Conservation (phyloP, 2,329 filamentous ascomycete species). For the Cryoendolithus antarcticus region DNA sequence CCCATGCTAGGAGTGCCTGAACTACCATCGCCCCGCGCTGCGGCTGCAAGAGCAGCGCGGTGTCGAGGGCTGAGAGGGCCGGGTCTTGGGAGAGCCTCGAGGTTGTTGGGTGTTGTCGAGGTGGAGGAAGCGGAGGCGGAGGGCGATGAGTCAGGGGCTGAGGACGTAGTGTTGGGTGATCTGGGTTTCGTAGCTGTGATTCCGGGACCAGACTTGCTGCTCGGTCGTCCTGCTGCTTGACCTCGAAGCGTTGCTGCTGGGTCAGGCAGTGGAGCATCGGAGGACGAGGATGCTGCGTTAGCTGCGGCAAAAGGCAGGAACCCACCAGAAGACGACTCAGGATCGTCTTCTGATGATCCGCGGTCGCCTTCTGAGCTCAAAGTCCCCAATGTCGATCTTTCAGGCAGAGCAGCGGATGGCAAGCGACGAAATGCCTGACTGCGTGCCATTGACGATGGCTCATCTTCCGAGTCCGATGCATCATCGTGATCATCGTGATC, state of each 20-base stretch:
- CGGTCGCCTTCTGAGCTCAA: slow-evolving; percentile 17
- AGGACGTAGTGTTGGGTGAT: slow-evolving; percentile 3
- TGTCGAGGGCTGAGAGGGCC: slow-evolving; percentile 39
- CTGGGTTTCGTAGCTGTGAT: too few species aligned
- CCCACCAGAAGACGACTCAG: slow-evolving; percentile 37
- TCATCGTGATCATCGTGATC: slow-evolving; percentile 18
- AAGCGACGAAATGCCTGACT: slow-evolving; percentile 34
- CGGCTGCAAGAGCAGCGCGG: slow-evolving; percentile 44
- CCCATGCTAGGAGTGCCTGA: slow-evolving; percentile 70
- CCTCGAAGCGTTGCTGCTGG: too few species aligned
- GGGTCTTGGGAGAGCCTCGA: slow-evolving; percentile 5
- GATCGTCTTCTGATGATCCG: slow-evolving; percentile 37
- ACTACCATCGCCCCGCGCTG: slow-evolving; percentile 46
- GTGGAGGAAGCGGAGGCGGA: slow-evolving; percentile 34
- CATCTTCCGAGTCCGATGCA: slow-evolving; percentile 21
- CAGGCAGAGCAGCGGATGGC: slow-evolving; percentile 13
- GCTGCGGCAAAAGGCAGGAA: slow-evolving; percentile 31
- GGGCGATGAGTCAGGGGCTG: slow-evolving; percentile 7
- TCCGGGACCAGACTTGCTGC: too few species aligned
- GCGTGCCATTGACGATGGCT: slow-evolving; percentile 23
- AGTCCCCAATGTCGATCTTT: slow-evolving; percentile 17
- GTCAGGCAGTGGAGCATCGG: too few species aligned
- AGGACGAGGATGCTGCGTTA: too few species aligned
- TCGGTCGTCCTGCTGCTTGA: too few species aligned
- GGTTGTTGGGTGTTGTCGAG: slow-evolving; percentile 14